Conservation (phyloP, 495 filamentous ascomycete species). For the Penicillium samsonianum region DNA sequence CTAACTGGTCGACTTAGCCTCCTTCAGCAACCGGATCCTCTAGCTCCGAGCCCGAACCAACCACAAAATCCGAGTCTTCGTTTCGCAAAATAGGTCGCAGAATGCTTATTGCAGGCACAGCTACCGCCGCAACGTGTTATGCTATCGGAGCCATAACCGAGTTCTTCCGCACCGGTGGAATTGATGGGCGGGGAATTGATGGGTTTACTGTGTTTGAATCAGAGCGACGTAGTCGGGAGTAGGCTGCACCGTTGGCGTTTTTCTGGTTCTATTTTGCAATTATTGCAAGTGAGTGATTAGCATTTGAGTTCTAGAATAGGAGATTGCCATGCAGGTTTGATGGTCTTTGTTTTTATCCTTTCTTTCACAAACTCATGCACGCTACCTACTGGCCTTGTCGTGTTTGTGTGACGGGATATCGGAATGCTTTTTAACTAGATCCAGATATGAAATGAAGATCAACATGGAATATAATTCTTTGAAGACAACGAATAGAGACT, state of each 20-base stretch:
- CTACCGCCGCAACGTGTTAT: conserved; percentile 65
- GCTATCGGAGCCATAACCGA: conserved; percentile 68
- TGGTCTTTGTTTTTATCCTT: no score
- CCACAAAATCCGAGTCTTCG: conserved; percentile 27
- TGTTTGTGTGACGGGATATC: no score
- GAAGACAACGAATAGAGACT: no score
- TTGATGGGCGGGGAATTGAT: conserved; percentile 54
- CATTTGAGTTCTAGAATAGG: neutral
- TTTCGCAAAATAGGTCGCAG: conserved; percentile 46
- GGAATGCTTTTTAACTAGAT: no score
- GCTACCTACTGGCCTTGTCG: no score
- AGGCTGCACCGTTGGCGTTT: neutral
- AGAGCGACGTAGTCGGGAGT: conserved; percentile 36
- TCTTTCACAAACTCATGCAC: no score
- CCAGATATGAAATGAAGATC: no score
- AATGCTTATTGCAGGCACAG: conserved; percentile 56
- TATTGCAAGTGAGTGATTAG: neutral
- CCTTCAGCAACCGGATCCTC: conserved; percentile 10
- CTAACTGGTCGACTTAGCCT: conserved; percentile 35
- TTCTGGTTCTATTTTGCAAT: neutral
- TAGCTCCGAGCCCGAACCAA: neutral
- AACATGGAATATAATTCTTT: no score
- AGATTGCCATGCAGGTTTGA: no score
- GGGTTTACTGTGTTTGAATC: conserved; percentile 52
- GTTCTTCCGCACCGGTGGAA: conserved; percentile 61